A percentile compares a stretch with the other conserved stretches of the same genome.
Conservation (phyloP, 257 asterid species). For the Lycium barbarum region DNA sequence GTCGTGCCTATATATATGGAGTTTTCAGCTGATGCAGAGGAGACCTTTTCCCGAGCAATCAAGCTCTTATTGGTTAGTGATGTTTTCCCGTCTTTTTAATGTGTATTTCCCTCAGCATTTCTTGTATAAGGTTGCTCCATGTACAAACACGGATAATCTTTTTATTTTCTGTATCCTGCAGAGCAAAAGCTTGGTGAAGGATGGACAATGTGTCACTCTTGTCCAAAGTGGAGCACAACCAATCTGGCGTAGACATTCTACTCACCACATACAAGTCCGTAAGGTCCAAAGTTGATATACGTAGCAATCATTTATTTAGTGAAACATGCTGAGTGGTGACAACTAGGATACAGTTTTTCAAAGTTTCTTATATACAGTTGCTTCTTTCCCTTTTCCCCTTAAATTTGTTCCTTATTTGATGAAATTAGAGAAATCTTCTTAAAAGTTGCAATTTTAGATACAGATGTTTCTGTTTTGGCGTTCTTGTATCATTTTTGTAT, state of each 20-base stretch:
- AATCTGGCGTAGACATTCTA: slow-evolving; percentile 94
- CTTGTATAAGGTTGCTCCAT: background rate
- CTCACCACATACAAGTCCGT: slow-evolving; percentile 97
- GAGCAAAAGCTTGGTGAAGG: slow-evolving; percentile 71
- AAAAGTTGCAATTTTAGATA: background rate
- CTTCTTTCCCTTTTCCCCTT: background rate
- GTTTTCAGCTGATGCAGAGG: slow-evolving; percentile 87
- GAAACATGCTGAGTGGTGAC: slow-evolving; percentile 10
- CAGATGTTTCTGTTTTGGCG: background rate
- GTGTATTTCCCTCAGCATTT: background rate
- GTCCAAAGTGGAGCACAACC: slow-evolving; percentile 99
- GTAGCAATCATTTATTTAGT: slow-evolving; percentile 9
- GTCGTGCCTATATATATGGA: slow-evolving; percentile 89
- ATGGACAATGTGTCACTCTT: slow-evolving; percentile 86
- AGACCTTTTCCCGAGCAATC: slow-evolving; percentile 87
- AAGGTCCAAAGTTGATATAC: slow-evolving; percentile 65
- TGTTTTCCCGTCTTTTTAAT: slow-evolving; percentile 23
- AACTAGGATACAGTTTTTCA: slow-evolving; percentile 4
- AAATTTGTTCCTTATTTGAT: background rate
- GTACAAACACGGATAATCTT: background rate
- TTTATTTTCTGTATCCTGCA: slow-evolving; percentile 32
- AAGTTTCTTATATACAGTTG: background rate
- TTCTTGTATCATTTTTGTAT: slow-evolving; percentile 1
- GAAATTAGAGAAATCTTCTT: background rate
- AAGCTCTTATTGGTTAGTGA: slow-evolving; percentile 74